A percentile compares a stretch with the other conserved stretches of the same genome.
These are phyloP conservation scores for Microdochium bolleyi DNA, from an alignment of 2,329 filamentous ascomycete genomes.

Conservation along the genomic window DNA sequence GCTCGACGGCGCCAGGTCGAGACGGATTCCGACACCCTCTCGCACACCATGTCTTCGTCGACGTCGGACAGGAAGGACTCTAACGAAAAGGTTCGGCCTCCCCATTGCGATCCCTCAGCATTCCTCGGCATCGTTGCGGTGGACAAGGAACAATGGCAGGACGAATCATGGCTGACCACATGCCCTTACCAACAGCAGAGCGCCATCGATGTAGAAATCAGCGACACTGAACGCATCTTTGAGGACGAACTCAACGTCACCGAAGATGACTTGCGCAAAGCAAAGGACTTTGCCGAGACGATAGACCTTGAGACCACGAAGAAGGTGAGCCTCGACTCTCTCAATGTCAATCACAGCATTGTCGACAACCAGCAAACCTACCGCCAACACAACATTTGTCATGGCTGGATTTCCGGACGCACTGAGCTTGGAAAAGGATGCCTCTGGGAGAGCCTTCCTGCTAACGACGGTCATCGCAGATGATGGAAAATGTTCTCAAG, in stretches of 20 bases:
- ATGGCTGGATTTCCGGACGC: too few species aligned
- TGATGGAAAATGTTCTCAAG: conserved; percentile 30
- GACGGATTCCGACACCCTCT: not conserved
- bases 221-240: not conserved
- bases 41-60: not conserved
- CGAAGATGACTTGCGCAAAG: conserved; percentile 13
- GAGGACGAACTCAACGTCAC: conserved; percentile 13
- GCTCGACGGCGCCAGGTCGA: not conserved
- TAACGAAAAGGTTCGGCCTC: not conserved
- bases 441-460: too few species aligned
- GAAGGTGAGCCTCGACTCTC: not conserved
- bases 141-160: not conserved
- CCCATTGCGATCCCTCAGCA: not conserved
- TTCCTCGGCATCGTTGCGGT: not conserved
- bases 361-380: too few species aligned
- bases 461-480: not conserved
- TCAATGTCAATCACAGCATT: too few species aligned
- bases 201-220: not conserved
- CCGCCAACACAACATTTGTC: too few species aligned
- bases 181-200: not conserved
- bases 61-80: not conserved
- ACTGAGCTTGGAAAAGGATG: too few species aligned
- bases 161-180: not conserved
- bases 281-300: conserved; percentile 10
- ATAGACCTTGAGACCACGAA: conserved; percentile 8